phyloP scores from a whole-genome alignment of 352 stramenopile genomes.

The Globisporangium viniferum region DNA sequence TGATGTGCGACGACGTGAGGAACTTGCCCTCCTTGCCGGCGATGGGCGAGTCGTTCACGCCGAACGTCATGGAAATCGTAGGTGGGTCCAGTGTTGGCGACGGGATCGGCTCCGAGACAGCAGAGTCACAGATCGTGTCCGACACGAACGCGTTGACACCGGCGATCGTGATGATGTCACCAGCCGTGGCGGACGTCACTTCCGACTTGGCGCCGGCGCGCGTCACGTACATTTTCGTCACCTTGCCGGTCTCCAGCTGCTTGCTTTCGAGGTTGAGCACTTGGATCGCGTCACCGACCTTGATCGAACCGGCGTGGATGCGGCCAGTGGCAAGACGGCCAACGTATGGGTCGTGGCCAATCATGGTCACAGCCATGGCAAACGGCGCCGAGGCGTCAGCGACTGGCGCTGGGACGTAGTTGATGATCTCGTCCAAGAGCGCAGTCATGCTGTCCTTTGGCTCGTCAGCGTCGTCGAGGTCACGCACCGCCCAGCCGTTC shows the following conservation, averaged over 20 bases:
- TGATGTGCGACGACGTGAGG: conserved; percentile 31
- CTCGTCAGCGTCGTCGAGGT: conserved; percentile 75
- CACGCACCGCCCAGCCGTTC: conserved; percentile 93
- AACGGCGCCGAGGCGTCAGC: conserved; percentile 84
- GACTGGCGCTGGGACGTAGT: conserved; percentile 89
- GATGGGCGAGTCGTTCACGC: conserved; percentile 96
- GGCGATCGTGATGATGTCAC: conserved; percentile 97
- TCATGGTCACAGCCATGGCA: conserved; percentile 96
- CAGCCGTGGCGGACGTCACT: conserved; percentile 81
- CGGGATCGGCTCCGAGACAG: conserved; percentile 81
- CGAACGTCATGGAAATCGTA: conserved; percentile 98
- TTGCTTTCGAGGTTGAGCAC: conserved; percentile 87
- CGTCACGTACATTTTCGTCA: conserved; percentile 90
- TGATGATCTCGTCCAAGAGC: conserved; percentile 96
- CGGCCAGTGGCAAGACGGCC: conserved; percentile 95
- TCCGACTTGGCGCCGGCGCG: conserved; percentile 81
- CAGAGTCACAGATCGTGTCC: conserved; percentile 84
- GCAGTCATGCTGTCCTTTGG: conserved; percentile 89
- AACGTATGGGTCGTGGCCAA: conserved; percentile 97
- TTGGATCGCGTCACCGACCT: conserved; percentile 87
- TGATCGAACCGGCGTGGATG: conserved; percentile 92
- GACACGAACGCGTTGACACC: conserved; percentile 91
- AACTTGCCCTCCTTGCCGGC: conserved; percentile 96
- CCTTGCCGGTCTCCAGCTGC: conserved; percentile 66
- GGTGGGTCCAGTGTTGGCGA: conserved; percentile 94